Base-by-base conservation (phyloP, 2,329 filamentous ascomycete species). In the Elsinoe necatrix region DNA sequence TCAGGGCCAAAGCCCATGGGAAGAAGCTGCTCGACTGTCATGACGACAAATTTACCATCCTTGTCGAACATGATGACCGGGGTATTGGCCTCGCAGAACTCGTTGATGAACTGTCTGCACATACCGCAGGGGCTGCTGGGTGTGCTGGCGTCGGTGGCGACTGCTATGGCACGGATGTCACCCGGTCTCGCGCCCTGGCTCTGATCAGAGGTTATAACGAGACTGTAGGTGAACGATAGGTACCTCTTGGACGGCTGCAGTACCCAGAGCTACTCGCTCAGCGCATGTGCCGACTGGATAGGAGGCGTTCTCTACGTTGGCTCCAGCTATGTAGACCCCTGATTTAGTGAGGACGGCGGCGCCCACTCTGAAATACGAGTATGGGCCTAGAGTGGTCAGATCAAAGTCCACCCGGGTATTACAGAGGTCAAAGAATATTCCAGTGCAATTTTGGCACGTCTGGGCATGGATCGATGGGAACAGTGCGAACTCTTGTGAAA, bases 281-380 rank as follows among this genome's bases (percentile, higher is more conserved):
- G 93, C 93, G 71, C 93, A 97, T 2, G 88, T 95, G n/a, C 89
- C 89, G 4, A 96, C 91, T 0, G 93, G 92, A 69, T 95, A 97
- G 25, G 86, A 77, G 1, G 89, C 91, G 69, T 97, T 96, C 74
- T 98, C 93, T 60, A 97, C 83, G 68, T 95, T 95, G 61, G 88
- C 90, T 56, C 93, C 93, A 45, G 63, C 61, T 3, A 80, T 75
- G 57, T 90, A 77, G 63, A 78, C 58, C 23, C 68, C 68, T 41
- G 63, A 63, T 18, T 62, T 63, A 29, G 82, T 78, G 60, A 97
- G 82, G 59, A 97, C 73, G 31, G 87, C 84, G 51, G 87, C 85
- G 61, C 93, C 93, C 60, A 98, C 93, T 61, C 85, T 87, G 78
- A 97, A 98, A 59, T 85, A 80, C 65, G 89, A 95, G 77, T 96